phyloP scores from a whole-genome alignment of 169 alveolate species.

The Eimeria praecox region DNA sequence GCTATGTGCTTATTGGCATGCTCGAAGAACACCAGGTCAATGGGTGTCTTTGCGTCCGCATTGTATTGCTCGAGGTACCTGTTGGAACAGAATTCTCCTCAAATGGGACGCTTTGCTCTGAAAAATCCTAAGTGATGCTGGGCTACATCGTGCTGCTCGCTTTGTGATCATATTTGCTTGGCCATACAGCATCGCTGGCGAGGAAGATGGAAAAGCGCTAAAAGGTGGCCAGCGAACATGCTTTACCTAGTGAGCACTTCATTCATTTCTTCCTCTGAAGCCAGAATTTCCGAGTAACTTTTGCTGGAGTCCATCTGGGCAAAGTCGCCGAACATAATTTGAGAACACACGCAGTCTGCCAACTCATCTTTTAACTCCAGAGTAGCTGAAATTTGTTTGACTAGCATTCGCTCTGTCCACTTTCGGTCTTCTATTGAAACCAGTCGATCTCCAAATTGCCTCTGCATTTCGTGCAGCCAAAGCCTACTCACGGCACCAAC shows the following conservation, averaged over 20 bases:
- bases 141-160: background rate
- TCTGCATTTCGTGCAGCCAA: slow-evolving; percentile 95
- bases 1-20: slow-evolving; percentile 94
- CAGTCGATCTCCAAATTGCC: slow-evolving; percentile 97
- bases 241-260: slow-evolving; percentile 93
- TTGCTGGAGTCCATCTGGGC: slow-evolving; percentile 89
- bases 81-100: slow-evolving; percentile 73
- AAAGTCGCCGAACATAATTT: slow-evolving; percentile 89
- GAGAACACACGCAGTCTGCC: slow-evolving; percentile 88
- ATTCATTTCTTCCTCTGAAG: slow-evolving; percentile 94
- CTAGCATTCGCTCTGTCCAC: slow-evolving; percentile 81
- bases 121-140: background rate
- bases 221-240: slow-evolving; percentile 10
- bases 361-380: slow-evolving; percentile 88
- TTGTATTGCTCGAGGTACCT: slow-evolving; percentile 86
- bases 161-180: background rate
- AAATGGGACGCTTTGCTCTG: background rate
- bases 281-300: slow-evolving; percentile 90
- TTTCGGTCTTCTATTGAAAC: slow-evolving; percentile 94
- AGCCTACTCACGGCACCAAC: slow-evolving; percentile 87
- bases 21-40: slow-evolving; percentile 92
- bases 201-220: background rate
- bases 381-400: slow-evolving; percentile 85
- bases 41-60: slow-evolving; percentile 91
- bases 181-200: background rate